A percentile compares a stretch with the other conserved stretches of the same genome.
Evolutionary conservation across 768 basidiomycete genomes (phyloP).

Genomic region (Hypsizygus marmoreus): DNA sequence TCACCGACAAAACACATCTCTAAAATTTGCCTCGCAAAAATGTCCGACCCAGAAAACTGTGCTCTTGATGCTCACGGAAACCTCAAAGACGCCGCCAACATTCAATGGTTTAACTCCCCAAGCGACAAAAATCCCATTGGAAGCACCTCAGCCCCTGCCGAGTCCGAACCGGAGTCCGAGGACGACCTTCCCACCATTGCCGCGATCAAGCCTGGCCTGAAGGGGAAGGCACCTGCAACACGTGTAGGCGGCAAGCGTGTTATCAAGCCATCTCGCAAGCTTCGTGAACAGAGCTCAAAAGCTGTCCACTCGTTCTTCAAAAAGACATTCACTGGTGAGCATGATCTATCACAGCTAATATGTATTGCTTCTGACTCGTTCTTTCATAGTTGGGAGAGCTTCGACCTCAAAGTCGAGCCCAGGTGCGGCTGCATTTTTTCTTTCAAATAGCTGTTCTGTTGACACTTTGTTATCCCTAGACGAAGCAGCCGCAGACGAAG

Average conservation of each 20-base stretch:
- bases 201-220: not conserved
- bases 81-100: constrained; percentile 7
- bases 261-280: constrained; percentile 8
- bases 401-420: no score
- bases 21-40: no score
- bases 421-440: no score
- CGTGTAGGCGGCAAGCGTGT: constrained; percentile 13
- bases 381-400: no score
- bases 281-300: not conserved
- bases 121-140: constrained; percentile 4
- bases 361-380: no score
- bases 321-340: not conserved
- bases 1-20: no score
- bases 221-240: constrained; percentile 13
- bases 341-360: no score
- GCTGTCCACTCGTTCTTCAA: not conserved
- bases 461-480: no score
- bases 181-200: constrained; percentile 1
- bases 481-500: no score
- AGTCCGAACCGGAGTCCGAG: not conserved
- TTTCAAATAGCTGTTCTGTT: no score
- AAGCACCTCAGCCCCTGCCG: no score
- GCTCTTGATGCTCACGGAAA: not conserved
- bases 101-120: constrained; percentile 16
- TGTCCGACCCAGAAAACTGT: not conserved